Evolutionary conservation across 2,329 filamentous ascomycete genomes (phyloP).

Genomic region (Pseudogymnoascus sp.): DNA sequence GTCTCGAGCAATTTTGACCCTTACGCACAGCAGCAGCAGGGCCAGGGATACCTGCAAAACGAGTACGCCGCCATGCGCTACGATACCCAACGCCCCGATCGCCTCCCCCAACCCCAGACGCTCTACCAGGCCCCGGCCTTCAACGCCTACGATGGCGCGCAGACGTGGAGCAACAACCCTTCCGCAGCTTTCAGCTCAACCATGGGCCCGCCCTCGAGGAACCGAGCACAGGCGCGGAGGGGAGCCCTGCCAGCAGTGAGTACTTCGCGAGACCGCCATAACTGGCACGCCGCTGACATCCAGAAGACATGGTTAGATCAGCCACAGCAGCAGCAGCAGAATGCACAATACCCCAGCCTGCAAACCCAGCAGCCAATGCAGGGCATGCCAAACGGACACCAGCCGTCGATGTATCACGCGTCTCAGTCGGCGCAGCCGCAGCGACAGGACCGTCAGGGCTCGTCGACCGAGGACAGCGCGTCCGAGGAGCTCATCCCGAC

Average conservation of each 20-base stretch:
- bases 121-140: not conserved
- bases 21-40: not conserved
- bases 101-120: not conserved
- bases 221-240: slow-evolving; percentile 1
- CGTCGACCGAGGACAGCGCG: slow-evolving; percentile 13
- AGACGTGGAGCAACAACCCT: not conserved
- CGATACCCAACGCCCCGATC: not conserved
- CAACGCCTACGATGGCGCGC: slow-evolving; percentile 2
- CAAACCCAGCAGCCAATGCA: slow-evolving; percentile 6
- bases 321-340: not conserved
- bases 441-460: not conserved
- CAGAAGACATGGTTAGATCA: slow-evolving; percentile 1
- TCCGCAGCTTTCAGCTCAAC: not conserved
- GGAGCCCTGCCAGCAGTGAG: slow-evolving; percentile 4
- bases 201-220: not conserved
- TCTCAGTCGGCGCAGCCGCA: slow-evolving; percentile 4
- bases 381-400: slow-evolving; percentile 1
- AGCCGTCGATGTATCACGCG: not conserved
- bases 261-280: not conserved
- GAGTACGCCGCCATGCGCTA: slow-evolving; percentile 1
- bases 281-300: slow-evolving; percentile 1
- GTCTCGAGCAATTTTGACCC: not conserved
- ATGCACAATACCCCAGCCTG: slow-evolving; percentile 5
- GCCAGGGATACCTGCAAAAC: not conserved
- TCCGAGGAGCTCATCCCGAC: slow-evolving; percentile 88